These are phyloP conservation scores for Erodium trifolium DNA, from an alignment of 441 rosid species.

Conservation along the genomic window DNA sequence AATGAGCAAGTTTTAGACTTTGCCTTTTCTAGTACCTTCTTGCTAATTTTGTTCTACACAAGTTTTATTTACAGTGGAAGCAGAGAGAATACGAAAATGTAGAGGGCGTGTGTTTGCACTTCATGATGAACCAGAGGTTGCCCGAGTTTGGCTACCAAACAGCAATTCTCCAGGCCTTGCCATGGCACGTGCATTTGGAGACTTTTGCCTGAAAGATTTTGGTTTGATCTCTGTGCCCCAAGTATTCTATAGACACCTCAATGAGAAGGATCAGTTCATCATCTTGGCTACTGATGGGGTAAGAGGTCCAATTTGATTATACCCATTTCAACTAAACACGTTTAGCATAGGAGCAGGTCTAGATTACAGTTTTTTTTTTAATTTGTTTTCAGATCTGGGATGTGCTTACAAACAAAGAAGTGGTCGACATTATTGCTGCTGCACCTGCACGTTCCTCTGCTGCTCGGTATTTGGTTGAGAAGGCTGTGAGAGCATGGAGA, in stretches of 20 bases:
- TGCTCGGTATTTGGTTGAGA: slow-evolving; percentile 71
- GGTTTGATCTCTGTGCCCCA: slow-evolving; percentile 94
- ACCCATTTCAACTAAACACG: slow-evolving; percentile 2
- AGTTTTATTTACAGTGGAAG: slow-evolving; percentile 47
- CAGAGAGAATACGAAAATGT: slow-evolving; percentile 21
- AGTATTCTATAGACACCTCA: slow-evolving; percentile 45
- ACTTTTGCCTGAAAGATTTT: slow-evolving; percentile 86
- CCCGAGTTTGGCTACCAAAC: slow-evolving; percentile 90
- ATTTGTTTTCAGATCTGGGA: slow-evolving; percentile 65
- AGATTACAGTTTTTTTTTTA: background rate
- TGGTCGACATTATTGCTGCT: slow-evolving; percentile 70
- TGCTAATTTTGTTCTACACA: background rate
- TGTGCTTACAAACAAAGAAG: slow-evolving; percentile 83
- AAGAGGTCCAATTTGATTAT: slow-evolving; percentile 9
- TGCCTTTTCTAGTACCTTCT: background rate
- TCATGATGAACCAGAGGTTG: slow-evolving; percentile 76
- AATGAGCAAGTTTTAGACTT: slow-evolving; percentile 6
- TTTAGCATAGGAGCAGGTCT: background rate
- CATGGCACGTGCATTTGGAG: slow-evolving; percentile 98
- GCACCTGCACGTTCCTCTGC: slow-evolving; percentile 56
- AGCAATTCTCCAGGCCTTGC: slow-evolving; percentile 94
- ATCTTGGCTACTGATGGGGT: slow-evolving; percentile 96
- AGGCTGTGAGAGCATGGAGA: slow-evolving; percentile 80
- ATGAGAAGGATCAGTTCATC: slow-evolving; percentile 70
- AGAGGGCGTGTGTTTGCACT: no score